Conservation (phyloP, 345 rosid genomes). For the Tarenaya hassleriana region DNA sequence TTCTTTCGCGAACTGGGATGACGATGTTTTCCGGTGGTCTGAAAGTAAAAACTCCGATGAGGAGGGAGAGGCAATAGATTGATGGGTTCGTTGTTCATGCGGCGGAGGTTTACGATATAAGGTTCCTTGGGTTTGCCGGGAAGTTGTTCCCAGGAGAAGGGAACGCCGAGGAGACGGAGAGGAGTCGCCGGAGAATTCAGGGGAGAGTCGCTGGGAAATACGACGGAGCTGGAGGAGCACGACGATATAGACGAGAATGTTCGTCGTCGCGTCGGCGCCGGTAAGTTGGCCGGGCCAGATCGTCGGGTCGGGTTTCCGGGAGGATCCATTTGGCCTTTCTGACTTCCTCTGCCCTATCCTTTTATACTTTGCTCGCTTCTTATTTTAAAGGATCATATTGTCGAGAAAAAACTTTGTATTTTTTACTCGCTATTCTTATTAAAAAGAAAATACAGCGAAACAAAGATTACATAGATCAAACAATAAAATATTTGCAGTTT, state of each 20-base stretch:
- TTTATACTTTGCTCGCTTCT: too few relatives aligned
- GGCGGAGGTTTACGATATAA: slow-evolving; percentile 17
- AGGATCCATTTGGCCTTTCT: too few relatives aligned
- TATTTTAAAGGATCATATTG: too few relatives aligned
- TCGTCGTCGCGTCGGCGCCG: background rate
- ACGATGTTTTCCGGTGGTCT: slow-evolving; percentile 23
- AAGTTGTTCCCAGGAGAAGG: slow-evolving; percentile 69
- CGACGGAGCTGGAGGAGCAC: background rate
- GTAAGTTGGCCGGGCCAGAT: too few relatives aligned
- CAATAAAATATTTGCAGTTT: too few relatives aligned
- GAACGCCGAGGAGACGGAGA: slow-evolving; percentile 45
- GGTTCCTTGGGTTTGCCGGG: slow-evolving; percentile 66
- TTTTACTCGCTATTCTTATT: too few relatives aligned
- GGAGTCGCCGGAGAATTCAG: slow-evolving; percentile 40
- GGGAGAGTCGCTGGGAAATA: slow-evolving; percentile 31
- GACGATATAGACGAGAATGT: background rate
- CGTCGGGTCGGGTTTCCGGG: too few relatives aligned
- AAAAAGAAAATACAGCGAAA: too few relatives aligned
- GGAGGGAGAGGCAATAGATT: slow-evolving; percentile 51
- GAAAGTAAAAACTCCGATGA: background rate
- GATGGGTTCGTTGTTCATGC: slow-evolving; percentile 27
- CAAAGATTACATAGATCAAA: too few relatives aligned
- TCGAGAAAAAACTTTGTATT: too few relatives aligned
- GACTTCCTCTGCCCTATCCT: too few relatives aligned
- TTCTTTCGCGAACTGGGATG: slow-evolving; percentile 6